A percentile compares a stretch with the other conserved stretches of the same genome.
Evolutionary conservation across 208 protist species (phyloP).

Genomic region (Trypanosoma brucei): DNA sequence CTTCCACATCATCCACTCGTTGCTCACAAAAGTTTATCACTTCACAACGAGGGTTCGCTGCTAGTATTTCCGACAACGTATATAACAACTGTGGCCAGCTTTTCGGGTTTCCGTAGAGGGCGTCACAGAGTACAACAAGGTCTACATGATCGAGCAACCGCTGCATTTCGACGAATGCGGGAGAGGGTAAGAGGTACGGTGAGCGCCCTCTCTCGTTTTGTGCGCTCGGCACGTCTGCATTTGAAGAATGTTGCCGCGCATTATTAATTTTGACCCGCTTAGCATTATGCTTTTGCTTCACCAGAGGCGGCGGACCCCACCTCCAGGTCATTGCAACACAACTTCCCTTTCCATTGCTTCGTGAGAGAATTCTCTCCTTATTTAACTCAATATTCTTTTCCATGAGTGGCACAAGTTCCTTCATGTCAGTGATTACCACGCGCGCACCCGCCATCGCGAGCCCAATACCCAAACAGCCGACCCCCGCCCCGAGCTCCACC

Average conservation of each 20-base stretch:
- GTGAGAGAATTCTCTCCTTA: slow-evolving; percentile 21
- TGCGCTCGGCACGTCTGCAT: too few relatives aligned
- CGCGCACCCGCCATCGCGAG: slow-evolving; percentile 74
- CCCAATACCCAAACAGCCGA: slow-evolving; percentile 85
- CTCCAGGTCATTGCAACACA: slow-evolving; percentile 70
- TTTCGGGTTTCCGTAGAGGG: slow-evolving; percentile 85
- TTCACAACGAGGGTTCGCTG: slow-evolving; percentile 46
- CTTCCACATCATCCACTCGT: slow-evolving; percentile 79
- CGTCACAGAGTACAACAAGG: slow-evolving; percentile 80
- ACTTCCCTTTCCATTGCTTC: slow-evolving; percentile 32
- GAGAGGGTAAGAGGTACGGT: slow-evolving; percentile 23
- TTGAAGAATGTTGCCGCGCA: too few relatives aligned
- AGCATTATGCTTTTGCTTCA: slow-evolving; percentile 6
- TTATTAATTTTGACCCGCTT: background rate
- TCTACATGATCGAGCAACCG: slow-evolving; percentile 28
- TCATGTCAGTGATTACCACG: slow-evolving; percentile 75
- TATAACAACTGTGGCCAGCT: slow-evolving; percentile 81
- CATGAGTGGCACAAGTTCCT: slow-evolving; percentile 84
- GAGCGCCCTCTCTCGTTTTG: background rate
- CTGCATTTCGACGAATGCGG: slow-evolving; percentile 31
- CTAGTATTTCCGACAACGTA: slow-evolving; percentile 73
- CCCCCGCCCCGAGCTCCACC: slow-evolving; percentile 82
- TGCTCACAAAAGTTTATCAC: slow-evolving; percentile 90
- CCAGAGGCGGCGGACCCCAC: slow-evolving; percentile 56
- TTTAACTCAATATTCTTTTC: slow-evolving; percentile 70